Base-by-base conservation (phyloP, 495 filamentous ascomycete species). In the Penicillium coprophilum region DNA sequence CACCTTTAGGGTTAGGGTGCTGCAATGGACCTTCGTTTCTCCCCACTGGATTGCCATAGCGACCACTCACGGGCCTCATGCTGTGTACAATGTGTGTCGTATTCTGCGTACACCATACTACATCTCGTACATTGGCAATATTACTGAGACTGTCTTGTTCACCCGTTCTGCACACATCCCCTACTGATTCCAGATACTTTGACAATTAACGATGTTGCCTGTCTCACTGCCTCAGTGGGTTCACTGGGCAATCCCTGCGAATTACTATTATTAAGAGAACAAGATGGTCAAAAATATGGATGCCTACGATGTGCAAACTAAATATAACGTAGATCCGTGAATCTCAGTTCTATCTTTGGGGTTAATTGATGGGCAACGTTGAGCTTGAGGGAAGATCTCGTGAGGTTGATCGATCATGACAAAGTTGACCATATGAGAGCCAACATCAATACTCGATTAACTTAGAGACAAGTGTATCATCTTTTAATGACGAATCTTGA, bases 21-120 rank as follows among this genome's bases (percentile, higher is more conserved):
- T 55, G 58, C 62, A 49, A 46, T 50, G 45, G 20, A 49, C 55
- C 53, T 34, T n/a, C 45, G 12, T 44, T 34, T 24, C 38, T 23
- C 57, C 53, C 61, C 56, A 43, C 59, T 24, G 45, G 27, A 66
- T 66, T 63, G 63, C 60, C 58, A 63, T 66, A 49, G 58, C 63
- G 60, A 66, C 63, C 41, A 53, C 40, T 54, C 21, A 45, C 32
- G 21, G 45, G 11, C 27, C 28, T 47, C 27, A n/a, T 30, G 9
- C 27, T 36, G 32, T 15, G 15, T 34, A 15, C 15, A 34, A 34
- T 15, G 32, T 34, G 32, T 15, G 13, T 32, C 11, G 31, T n/a
- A 38, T n/a, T 8, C n/a, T 38, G 7, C 7, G 34, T 19, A 53
- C 6, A 13, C 27, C 17, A 19, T 53, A 23, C 21, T 36, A 41